A percentile compares a stretch with the other conserved stretches of the same genome.
Conservation (phyloP, 352 stramenopile species). For the Globisporangium paroecandrum region DNA sequence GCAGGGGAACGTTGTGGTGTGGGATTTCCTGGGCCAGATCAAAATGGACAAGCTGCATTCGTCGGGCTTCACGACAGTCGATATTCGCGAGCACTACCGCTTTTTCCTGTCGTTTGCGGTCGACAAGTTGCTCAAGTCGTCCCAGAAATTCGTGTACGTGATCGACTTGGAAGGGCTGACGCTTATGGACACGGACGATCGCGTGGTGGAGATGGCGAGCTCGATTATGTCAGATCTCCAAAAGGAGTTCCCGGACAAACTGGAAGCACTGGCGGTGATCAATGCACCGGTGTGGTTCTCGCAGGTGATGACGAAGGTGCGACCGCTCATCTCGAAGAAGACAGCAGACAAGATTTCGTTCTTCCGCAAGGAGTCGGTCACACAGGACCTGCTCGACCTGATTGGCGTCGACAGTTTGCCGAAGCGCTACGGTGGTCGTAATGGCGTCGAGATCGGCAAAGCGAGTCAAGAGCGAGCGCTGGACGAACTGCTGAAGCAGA, state of each 20-base stretch:
- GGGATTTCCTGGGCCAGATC: slow-evolving; percentile 75
- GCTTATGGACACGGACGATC: slow-evolving; percentile 61
- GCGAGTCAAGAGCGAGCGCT: slow-evolving; percentile 70
- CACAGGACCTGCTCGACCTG: slow-evolving; percentile 48
- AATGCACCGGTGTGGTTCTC: slow-evolving; percentile 82
- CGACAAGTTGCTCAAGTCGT: slow-evolving; percentile 58
- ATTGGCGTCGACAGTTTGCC: slow-evolving; percentile 71
- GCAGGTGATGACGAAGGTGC: slow-evolving; percentile 64
- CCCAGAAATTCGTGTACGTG: slow-evolving; percentile 73
- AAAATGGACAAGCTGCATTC: slow-evolving; percentile 71
- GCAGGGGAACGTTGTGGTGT: slow-evolving; percentile 64
- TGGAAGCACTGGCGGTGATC: slow-evolving; percentile 57
- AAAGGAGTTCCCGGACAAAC: slow-evolving; percentile 56
- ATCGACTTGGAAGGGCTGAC: slow-evolving; percentile 77
- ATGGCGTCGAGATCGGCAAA: slow-evolving; percentile 74
- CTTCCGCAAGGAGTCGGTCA: slow-evolving; percentile 35
- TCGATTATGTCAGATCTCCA: slow-evolving; percentile 57
- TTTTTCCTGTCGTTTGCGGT: slow-evolving; percentile 77
- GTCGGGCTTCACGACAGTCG: slow-evolving; percentile 64
- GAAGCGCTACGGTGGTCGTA: slow-evolving; percentile 66
- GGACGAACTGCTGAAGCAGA: slow-evolving; percentile 63
- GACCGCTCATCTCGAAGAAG: slow-evolving; percentile 49
- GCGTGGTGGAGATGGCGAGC: slow-evolving; percentile 57
- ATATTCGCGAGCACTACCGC: slow-evolving; percentile 70
- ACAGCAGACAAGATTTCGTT: slow-evolving; percentile 72